Evolutionary conservation across 2,329 filamentous ascomycete species (phyloP).

Genomic region (Exophiala sp.): DNA sequence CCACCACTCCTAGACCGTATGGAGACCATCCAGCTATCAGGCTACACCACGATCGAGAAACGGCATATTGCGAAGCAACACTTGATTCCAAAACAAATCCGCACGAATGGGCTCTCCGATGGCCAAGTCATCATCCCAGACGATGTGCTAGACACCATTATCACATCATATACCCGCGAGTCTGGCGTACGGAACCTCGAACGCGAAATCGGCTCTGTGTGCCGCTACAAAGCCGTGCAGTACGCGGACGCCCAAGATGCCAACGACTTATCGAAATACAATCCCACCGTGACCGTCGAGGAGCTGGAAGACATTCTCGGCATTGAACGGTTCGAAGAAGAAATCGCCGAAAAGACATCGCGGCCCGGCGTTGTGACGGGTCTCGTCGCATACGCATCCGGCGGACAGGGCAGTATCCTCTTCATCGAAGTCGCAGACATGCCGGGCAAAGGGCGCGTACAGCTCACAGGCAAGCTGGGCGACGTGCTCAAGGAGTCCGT

Average conservation of each 20-base stretch:
- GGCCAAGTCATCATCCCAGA: constrained; percentile 71
- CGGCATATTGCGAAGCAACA: constrained; percentile 88
- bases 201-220: constrained; percentile 89
- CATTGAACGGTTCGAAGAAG: constrained; percentile 88
- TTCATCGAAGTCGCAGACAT: constrained; percentile 99
- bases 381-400: constrained; percentile 86
- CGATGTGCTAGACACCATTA: constrained; percentile 88
- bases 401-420: constrained; percentile 88
- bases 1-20: constrained; percentile 91
- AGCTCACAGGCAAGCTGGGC: constrained; percentile 91
- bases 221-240: constrained; percentile 90
- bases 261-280: constrained; percentile 54
- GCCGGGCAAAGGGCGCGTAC: constrained; percentile 85
- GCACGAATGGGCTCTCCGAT: constrained; percentile 73
- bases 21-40: constrained; percentile 89
- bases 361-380: constrained; percentile 92
- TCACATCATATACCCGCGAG: constrained; percentile 93
- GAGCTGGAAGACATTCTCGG: constrained; percentile 89
- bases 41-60: constrained; percentile 96
- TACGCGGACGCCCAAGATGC: constrained; percentile 84
- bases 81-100: constrained; percentile 92
- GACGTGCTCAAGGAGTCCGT: constrained; percentile 96
- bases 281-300: constrained; percentile 63
- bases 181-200: constrained; percentile 93
- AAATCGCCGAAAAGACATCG: constrained; percentile 78